phyloP scores from a whole-genome alignment of 108 stramenopile species.

The Cylindrotheca closterium region DNA sequence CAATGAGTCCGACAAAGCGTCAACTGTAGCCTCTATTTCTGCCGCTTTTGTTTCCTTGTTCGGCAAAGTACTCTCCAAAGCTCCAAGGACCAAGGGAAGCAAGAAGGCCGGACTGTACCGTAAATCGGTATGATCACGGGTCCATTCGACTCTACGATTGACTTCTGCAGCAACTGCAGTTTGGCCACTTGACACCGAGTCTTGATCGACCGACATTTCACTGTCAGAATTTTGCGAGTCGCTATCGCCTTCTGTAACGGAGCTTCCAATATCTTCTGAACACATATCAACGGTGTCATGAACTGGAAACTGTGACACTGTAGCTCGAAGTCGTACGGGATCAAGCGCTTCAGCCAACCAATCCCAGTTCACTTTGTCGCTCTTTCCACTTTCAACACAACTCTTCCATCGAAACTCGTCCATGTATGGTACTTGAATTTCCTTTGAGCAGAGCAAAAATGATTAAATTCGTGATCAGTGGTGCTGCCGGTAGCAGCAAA shows the following conservation, averaged over 20 bases:
- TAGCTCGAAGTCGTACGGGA: conserved; percentile 47
- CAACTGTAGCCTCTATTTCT: background rate
- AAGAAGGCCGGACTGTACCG: conserved; percentile 81
- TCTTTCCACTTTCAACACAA: conserved; percentile 1
- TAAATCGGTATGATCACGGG: conserved; percentile 26
- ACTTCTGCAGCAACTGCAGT: no score
- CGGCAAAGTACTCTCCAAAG: conserved; percentile 5
- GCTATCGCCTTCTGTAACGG: no score
- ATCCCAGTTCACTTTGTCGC: conserved; percentile 34
- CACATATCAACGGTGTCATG: conserved; percentile 28
- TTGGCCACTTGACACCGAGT: no score
- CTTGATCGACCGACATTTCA: no score
- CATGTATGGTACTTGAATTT: conserved; percentile 8
- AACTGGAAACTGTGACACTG: conserved; percentile 57
- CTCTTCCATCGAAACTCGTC: conserved; percentile 33
- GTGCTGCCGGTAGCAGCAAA: no score
- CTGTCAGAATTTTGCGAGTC: no score
- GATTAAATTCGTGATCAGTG: no score
- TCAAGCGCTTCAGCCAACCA: conserved; percentile 66
- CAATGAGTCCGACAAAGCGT: background rate
- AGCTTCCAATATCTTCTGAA: no score
- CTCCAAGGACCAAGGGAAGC: conserved; percentile 38
- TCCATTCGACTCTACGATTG: no score
- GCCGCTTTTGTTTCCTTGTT: background rate
- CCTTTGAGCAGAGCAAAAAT: no score